phyloP scores from a whole-genome alignment of 2,329 filamentous ascomycete genomes.

The Fusarium circinatum region DNA sequence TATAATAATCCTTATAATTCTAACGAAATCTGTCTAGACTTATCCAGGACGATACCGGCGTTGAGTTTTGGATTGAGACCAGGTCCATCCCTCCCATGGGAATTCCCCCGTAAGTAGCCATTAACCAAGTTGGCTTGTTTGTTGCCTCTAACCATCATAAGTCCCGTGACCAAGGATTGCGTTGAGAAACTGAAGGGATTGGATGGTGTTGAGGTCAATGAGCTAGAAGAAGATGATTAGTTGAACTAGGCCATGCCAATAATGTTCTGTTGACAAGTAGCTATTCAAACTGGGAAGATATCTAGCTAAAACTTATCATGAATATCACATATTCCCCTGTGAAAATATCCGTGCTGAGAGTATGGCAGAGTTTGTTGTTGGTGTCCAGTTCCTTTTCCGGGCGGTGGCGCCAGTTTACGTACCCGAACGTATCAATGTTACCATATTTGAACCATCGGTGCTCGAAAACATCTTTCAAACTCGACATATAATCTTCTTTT shows the following conservation, averaged over 20 bases:
- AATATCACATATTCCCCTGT: not conserved
- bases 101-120: not conserved
- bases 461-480: fast-evolving
- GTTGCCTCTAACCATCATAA: not conserved
- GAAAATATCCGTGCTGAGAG: too few species aligned
- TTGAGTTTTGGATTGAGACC: not conserved
- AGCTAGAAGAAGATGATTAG: not conserved
- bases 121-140: fast-evolving
- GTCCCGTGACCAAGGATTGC: not conserved
- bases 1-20: fast-evolving
- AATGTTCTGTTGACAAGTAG: too few species aligned
- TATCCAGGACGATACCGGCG: not conserved
- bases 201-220: not conserved
- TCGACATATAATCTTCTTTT: fast-evolving
- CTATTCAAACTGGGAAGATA: not conserved
- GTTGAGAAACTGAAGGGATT: not conserved
- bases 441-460: fast-evolving
- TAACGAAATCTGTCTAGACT: not conserved
- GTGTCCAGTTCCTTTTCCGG: not conserved
- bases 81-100: not conserved
- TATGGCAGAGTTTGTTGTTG: not conserved
- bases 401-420: not conserved
- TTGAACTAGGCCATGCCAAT: too few species aligned
- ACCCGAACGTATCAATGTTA: fast-evolving
- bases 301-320: too few species aligned